These are phyloP conservation scores for Colletotrichum plurivorum DNA, from an alignment of 2,329 filamentous ascomycete species.

Conservation along the genomic window DNA sequence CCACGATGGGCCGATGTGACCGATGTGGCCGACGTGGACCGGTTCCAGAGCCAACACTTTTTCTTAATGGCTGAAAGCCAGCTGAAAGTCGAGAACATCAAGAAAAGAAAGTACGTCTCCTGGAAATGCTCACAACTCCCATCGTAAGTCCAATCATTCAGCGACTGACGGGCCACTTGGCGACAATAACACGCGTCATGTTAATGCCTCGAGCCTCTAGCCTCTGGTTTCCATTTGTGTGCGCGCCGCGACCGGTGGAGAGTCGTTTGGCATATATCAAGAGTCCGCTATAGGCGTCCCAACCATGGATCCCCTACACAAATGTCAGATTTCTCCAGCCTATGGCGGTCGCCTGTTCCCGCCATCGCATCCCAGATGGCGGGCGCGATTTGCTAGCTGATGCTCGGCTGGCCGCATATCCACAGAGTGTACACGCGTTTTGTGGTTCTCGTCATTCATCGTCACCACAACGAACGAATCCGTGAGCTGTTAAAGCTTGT, in stretches of 20 bases:
- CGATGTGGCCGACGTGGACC: background rate
- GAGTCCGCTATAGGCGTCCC: slow-evolving; percentile 35
- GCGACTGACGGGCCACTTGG: slow-evolving; percentile 23
- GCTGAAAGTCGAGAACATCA: slow-evolving; percentile 2
- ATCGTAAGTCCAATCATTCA: slow-evolving; percentile 23
- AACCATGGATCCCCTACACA: slow-evolving; percentile 35
- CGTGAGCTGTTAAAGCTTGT: slow-evolving; percentile 35
- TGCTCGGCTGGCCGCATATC: slow-evolving; percentile 5
- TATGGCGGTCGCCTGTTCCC: slow-evolving; percentile 34
- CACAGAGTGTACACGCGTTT: slow-evolving; percentile 41
- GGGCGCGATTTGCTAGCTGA: slow-evolving; percentile 18
- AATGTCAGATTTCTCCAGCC: slow-evolving; percentile 14
- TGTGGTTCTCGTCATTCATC: slow-evolving; percentile 42
- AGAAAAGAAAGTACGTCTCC: slow-evolving; percentile 14
- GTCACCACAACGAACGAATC: slow-evolving; percentile 19
- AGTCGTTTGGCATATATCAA: slow-evolving; percentile 43
- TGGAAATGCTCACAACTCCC: background rate
- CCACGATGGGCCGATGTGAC: slow-evolving; percentile 24
- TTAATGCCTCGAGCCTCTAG: slow-evolving; percentile 42
- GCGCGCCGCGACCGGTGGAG: slow-evolving; percentile 1
- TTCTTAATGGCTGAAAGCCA: slow-evolving; percentile 11
- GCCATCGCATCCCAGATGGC: slow-evolving; percentile 23
- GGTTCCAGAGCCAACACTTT: slow-evolving; percentile 8
- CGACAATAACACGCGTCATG: slow-evolving; percentile 44
- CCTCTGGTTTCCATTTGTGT: slow-evolving; percentile 25